A percentile compares a stretch with the other conserved stretches of the same genome.
These are phyloP conservation scores for Rutstroemia sp. DNA, from an alignment of 2,329 filamentous ascomycete species.

Conservation along the genomic window DNA sequence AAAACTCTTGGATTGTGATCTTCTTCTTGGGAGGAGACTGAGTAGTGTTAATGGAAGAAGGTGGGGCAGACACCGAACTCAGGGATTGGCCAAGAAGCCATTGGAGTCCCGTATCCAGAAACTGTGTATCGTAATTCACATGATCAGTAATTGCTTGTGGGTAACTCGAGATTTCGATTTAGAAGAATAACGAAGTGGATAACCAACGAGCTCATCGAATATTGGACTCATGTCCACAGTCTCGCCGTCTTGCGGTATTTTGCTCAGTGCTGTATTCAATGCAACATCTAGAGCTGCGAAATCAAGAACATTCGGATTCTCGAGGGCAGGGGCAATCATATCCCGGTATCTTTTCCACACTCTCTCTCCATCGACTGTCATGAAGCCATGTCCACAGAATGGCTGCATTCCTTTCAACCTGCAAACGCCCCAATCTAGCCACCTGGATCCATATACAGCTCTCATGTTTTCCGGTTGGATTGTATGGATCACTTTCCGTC, in stretches of 20 bases:
- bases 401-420: neutral
- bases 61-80: neutral
- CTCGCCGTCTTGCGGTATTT: neutral
- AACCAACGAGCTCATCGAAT: neutral
- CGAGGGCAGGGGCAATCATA: neutral
- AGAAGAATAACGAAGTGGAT: neutral
- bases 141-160: too few relatives aligned
- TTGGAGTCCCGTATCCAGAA: conserved; percentile 2
- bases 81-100: neutral
- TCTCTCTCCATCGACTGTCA: conserved; percentile 1
- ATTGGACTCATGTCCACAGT: neutral
- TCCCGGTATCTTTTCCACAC: neutral
- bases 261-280: neutral
- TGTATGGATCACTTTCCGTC: neutral
- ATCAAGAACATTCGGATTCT: neutral
- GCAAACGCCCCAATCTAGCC: neutral
- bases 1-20: neutral
- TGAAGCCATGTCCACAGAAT: conserved; percentile 3
- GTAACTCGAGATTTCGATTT: neutral
- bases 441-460: neutral
- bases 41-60: neutral
- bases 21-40: neutral
- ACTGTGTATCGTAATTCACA: neutral
- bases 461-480: conserved; percentile 1
- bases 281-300: neutral